These are phyloP conservation scores for Oidiodendron maius DNA, from an alignment of 495 filamentous ascomycete genomes.

Conservation along the genomic window DNA sequence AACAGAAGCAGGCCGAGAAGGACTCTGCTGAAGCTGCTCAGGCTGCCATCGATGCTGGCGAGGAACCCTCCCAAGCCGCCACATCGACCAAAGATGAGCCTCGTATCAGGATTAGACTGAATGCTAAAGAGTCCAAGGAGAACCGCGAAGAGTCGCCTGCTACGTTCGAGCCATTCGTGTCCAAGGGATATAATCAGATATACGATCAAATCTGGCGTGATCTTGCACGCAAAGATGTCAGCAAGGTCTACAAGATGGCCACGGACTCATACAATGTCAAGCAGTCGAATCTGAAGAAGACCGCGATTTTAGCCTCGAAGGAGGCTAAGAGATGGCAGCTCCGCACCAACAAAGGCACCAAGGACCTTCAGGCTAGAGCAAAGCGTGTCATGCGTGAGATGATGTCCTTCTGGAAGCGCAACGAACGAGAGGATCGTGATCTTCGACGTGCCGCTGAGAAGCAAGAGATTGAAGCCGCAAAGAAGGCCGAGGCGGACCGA, in stretches of 20 bases:
- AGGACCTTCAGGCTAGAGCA: constrained; percentile 93
- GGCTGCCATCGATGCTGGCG: constrained; percentile 74
- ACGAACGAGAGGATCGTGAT: constrained; percentile 95
- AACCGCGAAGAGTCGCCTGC: constrained; percentile 46
- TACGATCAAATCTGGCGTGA: constrained; percentile 99
- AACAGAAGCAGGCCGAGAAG: constrained; percentile 94
- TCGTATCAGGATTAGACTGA: constrained; percentile 50
- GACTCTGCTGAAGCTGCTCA: constrained; percentile 87
- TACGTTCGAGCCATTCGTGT: constrained; percentile 58
- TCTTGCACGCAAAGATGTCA: constrained; percentile 86
- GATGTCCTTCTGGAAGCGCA: constrained; percentile 99
- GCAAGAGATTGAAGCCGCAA: constrained; percentile 93
- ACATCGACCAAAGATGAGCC: constrained; percentile 57
- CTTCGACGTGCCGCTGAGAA: constrained; percentile 88
- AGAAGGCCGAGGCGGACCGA: constrained; percentile 92
- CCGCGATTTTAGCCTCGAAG: constrained; percentile 92
- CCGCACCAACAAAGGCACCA: constrained; percentile 94
- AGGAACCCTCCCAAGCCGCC: constrained; percentile 71
- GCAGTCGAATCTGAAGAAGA: constrained; percentile 92
- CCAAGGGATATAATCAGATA: constrained; percentile 92
- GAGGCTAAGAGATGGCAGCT: constrained; percentile 97
- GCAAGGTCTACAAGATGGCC: constrained; percentile 83
- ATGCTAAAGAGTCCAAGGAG: constrained; percentile 56
- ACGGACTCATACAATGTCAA: constrained; percentile 75
- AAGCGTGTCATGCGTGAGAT: constrained; percentile 99